A percentile compares a stretch with the other conserved stretches of the same genome.
Evolutionary conservation across 257 asterid species (phyloP).

Genomic region (Forsythia viridissima): DNA sequence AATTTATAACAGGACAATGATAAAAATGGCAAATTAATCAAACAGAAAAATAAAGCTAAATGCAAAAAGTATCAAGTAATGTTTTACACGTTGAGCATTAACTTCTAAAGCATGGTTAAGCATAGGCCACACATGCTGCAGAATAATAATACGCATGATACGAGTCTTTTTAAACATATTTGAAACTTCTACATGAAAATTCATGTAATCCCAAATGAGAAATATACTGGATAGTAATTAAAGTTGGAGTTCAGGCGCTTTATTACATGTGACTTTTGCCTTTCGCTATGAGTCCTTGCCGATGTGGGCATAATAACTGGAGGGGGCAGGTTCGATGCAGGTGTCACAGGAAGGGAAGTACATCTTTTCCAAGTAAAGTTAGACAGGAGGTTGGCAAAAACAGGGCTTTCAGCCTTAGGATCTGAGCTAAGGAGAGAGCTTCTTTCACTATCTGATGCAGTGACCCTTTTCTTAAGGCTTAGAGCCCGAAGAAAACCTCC

Average conservation of each 20-base stretch:
- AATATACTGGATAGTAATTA: constrained; percentile 6
- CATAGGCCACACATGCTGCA: background rate
- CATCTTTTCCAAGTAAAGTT: constrained; percentile 55
- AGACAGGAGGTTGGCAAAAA: constrained; percentile 37
- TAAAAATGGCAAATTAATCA: background rate
- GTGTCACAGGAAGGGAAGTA: constrained; percentile 80
- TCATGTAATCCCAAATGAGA: constrained; percentile 4
- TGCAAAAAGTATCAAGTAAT: background rate
- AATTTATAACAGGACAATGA: too few relatives aligned
- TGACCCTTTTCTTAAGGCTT: constrained; percentile 61
- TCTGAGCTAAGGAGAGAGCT: constrained; percentile 66
- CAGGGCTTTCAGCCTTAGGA: constrained; percentile 57
- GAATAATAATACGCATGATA: background rate
- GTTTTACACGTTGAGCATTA: background rate
- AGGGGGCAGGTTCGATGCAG: constrained; percentile 61
- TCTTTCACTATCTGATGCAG: constrained; percentile 53
- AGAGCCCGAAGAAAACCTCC: constrained; percentile 62
- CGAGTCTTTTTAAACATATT: constrained; percentile 1
- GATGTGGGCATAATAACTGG: constrained; percentile 49
- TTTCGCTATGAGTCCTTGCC: constrained; percentile 49
- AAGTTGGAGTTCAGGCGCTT: constrained; percentile 15
- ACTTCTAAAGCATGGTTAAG: background rate
- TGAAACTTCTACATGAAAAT: constrained; percentile 6
- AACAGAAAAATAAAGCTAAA: background rate
- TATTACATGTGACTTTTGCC: constrained; percentile 58